These are phyloP conservation scores for Eucalyptus polybractea DNA, from an alignment of 345 rosid species.

Conservation along the genomic window DNA sequence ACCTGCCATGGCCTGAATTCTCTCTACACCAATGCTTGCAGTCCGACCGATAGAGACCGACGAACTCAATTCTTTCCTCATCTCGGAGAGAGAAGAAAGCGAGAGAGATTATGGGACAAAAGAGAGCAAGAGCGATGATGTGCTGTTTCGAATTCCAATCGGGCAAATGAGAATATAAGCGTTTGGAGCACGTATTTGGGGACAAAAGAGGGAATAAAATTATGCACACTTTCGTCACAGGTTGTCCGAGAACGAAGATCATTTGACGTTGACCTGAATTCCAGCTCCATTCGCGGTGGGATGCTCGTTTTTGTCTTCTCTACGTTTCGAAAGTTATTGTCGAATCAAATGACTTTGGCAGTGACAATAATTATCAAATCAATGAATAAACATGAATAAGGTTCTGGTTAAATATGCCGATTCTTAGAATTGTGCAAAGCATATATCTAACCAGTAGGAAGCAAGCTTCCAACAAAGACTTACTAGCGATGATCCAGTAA, in stretches of 20 bases:
- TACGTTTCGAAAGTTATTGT: not conserved
- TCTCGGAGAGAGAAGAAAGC: not conserved
- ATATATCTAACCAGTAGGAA: rapidly evolving
- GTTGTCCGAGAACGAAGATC: not conserved
- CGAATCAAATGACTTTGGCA: not conserved
- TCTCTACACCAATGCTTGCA: not conserved
- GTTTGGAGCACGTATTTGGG: not conserved
- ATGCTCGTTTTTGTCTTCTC: not conserved
- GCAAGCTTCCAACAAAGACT: no score
- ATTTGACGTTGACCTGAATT: not conserved
- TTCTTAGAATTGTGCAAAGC: no score
- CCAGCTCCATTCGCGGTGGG: not conserved
- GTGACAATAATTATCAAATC: not conserved
- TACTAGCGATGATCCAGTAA: not conserved
- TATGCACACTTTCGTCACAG: not conserved
- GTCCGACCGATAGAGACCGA: not conserved
- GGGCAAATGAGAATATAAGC: not conserved
- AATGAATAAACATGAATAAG: not conserved
- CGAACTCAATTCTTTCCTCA: not conserved
- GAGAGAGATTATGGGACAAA: not conserved
- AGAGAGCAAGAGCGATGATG: not conserved
- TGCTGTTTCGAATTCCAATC: not conserved
- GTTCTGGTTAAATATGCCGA: rapidly evolving
- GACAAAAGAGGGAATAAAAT: not conserved
- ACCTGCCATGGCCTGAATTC: constrained; percentile 13